A percentile compares a stretch with the other conserved stretches of the same genome.
These are phyloP conservation scores for Agrocybe pediades DNA, from an alignment of 768 basidiomycete species.

Conservation along the genomic window DNA sequence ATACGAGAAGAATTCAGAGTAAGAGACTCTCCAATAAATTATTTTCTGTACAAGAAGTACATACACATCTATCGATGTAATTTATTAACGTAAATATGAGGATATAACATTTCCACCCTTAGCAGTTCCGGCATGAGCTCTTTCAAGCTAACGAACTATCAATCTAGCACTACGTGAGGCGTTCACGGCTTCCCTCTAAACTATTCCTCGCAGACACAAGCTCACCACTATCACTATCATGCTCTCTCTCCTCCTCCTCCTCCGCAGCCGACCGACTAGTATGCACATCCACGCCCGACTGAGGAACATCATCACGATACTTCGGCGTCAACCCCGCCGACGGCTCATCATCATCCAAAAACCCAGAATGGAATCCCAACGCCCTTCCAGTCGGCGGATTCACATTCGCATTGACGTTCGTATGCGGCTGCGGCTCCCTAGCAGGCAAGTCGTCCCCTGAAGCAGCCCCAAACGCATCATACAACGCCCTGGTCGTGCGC, in stretches of 20 bases:
- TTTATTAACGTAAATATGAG: too few species aligned
- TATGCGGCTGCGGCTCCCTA: neutral
- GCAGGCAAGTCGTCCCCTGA: conserved; percentile 20
- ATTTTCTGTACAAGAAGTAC: neutral
- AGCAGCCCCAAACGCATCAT: conserved; percentile 88
- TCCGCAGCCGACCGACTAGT: neutral
- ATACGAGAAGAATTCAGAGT: too few species aligned
- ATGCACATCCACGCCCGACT: neutral
- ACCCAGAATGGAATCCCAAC: conserved; percentile 74
- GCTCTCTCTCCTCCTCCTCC: neutral
- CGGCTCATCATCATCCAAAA: conserved; percentile 79
- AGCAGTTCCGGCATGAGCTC: too few species aligned
- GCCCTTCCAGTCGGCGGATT: conserved; percentile 35
- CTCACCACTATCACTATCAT: conserved; percentile 1
- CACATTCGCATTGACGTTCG: conserved; percentile 8
- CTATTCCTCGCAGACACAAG: conserved; percentile 8
- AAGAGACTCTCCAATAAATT: too few species aligned
- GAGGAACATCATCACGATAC: conserved; percentile 63
- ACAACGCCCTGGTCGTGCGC: conserved; percentile 77
- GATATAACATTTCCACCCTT: neutral
- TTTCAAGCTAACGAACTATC: neutral
- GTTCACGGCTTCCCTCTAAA: conserved; percentile 16
- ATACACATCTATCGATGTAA: neutral
- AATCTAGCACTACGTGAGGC: conserved; percentile 9
- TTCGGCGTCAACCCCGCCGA: conserved; percentile 35